phyloP scores from a whole-genome alignment of 2,329 filamentous ascomycete species.

The Claviceps spartinae region DNA sequence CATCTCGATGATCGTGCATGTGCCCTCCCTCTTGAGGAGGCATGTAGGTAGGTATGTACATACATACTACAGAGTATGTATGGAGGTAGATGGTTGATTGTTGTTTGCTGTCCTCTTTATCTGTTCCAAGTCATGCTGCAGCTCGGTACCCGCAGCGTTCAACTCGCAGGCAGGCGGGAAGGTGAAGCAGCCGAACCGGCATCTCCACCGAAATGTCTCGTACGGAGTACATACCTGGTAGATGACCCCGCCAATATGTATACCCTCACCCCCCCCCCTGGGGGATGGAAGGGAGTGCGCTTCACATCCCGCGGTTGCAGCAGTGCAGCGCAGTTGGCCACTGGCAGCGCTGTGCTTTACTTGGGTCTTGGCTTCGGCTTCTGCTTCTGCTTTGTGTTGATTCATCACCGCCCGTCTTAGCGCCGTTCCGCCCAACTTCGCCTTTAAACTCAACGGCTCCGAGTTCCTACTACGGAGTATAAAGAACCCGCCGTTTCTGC shows the following conservation, averaged over 20 bases:
- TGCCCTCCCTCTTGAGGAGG: too few relatives aligned
- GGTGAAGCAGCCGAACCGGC: constrained; percentile 3
- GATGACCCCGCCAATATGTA: background rate
- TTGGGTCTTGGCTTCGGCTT: background rate
- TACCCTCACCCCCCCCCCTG: background rate
- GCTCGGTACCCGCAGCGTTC: background rate
- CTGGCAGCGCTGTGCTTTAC: background rate
- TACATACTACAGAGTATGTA: too few relatives aligned
- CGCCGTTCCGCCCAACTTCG: background rate
- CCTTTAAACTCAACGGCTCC: background rate
- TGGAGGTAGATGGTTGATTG: too few relatives aligned
- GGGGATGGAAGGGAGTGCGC: background rate
- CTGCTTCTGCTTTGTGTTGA: background rate
- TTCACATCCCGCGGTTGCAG: background rate
- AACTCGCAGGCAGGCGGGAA: background rate
- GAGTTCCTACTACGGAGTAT: too few relatives aligned
- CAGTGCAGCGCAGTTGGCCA: background rate
- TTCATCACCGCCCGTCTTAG: constrained; percentile 3
- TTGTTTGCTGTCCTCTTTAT: too few relatives aligned
- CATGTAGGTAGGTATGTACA: too few relatives aligned
- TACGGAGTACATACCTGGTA: too few relatives aligned
- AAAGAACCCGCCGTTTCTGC: too few relatives aligned
- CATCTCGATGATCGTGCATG: too few relatives aligned
- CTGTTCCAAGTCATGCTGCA: too few relatives aligned
- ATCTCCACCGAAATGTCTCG: constrained; percentile 1